These are phyloP conservation scores for Raphanus sativus DNA, from an alignment of 345 rosid species.

Conservation along the genomic window DNA sequence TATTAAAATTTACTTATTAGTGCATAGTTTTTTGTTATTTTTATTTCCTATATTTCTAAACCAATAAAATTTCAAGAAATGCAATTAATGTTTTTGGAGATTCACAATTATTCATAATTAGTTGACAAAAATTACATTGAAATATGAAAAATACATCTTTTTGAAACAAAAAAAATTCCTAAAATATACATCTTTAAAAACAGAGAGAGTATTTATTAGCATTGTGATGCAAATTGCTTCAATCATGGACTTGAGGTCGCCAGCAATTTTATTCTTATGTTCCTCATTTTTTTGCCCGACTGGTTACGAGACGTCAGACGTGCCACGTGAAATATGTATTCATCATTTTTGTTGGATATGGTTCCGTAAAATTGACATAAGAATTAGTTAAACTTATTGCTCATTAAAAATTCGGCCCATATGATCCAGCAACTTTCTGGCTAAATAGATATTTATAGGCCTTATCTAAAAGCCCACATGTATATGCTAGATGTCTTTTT, in stretches of 20 bases:
- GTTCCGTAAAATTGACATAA: not conserved
- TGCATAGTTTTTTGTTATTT: too few species aligned
- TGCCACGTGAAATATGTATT: not conserved
- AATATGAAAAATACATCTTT: too few species aligned
- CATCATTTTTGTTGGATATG: not conserved
- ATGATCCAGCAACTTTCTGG: not conserved
- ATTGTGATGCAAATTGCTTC: not conserved
- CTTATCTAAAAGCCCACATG: not conserved
- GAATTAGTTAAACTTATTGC: not conserved
- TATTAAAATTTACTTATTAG: too few species aligned
- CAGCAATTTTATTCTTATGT: not conserved
- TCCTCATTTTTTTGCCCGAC: not conserved
- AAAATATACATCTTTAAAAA: too few species aligned
- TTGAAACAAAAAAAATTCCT: too few species aligned
- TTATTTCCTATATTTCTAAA: too few species aligned
- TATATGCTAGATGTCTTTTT: not conserved
- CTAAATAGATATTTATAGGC: not conserved
- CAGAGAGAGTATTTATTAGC: too few species aligned
- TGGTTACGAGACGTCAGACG: not conserved
- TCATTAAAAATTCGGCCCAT: not conserved
- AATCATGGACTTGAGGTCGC: slow-evolving; percentile 6
- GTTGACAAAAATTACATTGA: too few species aligned
- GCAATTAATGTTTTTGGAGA: too few species aligned
- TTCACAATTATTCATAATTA: too few species aligned
- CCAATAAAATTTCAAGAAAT: too few species aligned